These are phyloP conservation scores for Chloranthus sessilifolius DNA, from an alignment of 164 flowering plant species.

Conservation along the genomic window DNA sequence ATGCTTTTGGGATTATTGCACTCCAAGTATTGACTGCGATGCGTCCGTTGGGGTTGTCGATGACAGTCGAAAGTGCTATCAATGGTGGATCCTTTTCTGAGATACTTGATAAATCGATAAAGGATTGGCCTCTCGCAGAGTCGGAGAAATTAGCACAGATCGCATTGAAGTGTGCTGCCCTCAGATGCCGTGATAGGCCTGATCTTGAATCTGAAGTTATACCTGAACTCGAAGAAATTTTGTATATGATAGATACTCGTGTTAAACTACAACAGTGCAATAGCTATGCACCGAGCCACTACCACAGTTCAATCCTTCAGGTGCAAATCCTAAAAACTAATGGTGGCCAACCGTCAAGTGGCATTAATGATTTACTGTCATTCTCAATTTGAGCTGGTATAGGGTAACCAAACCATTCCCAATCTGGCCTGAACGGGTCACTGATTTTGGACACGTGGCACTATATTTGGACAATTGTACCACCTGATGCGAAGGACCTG, in stretches of 20 bases:
- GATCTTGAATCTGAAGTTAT: constrained; percentile 70
- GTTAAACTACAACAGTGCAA: constrained; percentile 21
- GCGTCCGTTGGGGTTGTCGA: constrained; percentile 48
- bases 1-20: constrained; percentile 65
- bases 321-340: constrained; percentile 22
- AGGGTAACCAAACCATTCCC: no score
- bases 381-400: no score
- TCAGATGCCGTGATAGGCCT: constrained; percentile 84
- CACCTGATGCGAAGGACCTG: no score
- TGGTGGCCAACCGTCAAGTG: no score
- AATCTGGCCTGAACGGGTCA: no score
- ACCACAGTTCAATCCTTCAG: constrained; percentile 82
- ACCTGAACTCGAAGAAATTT: constrained; percentile 58
- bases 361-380: no score
- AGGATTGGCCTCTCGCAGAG: constrained; percentile 75
- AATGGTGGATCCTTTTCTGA: constrained; percentile 30
- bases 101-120: constrained; percentile 53
- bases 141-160: constrained; percentile 50
- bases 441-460: no score
- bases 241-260: constrained; percentile 38
- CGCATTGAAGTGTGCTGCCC: constrained; percentile 53
- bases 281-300: constrained; percentile 53
- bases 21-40: constrained; percentile 66
- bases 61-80: constrained; percentile 46
- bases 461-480: no score